Conservation (phyloP, 495 filamentous ascomycete species). For the Trichocladium uniseriatum region DNA sequence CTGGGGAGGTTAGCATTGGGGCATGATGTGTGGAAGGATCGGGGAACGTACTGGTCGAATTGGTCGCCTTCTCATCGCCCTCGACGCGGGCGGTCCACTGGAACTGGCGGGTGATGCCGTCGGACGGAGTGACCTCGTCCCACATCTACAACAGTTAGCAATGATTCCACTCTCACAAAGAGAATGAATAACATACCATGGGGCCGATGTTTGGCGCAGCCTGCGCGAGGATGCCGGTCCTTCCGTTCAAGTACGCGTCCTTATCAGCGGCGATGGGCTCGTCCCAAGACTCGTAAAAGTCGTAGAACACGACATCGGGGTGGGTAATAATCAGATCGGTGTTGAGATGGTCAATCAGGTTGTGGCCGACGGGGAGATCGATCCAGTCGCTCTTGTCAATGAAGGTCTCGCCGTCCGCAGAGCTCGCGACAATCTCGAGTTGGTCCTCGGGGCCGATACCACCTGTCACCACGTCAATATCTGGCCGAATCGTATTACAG, state of each 20-base stretch:
- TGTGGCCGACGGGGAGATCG: conserved; percentile 63
- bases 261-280: conserved; percentile 30
- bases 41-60: conserved; percentile 25
- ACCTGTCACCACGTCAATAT: conserved; percentile 17
- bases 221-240: conserved; percentile 56
- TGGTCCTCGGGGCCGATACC: conserved; percentile 57
- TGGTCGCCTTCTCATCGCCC: conserved; percentile 32
- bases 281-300: conserved; percentile 55
- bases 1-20: conserved; percentile 15
- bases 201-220: conserved; percentile 59
- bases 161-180: not conserved
- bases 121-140: conserved; percentile 47
- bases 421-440: conserved; percentile 47
- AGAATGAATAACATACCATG: conserved; percentile 31
- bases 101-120: conserved; percentile 55
- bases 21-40: no score
- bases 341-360: conserved; percentile 63
- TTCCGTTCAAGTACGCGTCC: conserved; percentile 31
- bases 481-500: no score
- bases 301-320: conserved; percentile 51
- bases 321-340: conserved; percentile 58
- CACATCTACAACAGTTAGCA: conserved; percentile 34
- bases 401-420: conserved; percentile 42
- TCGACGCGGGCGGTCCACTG: conserved; percentile 60
- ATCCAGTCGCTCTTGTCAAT: conserved; percentile 50